phyloP scores from a whole-genome alignment of 441 rosid genomes.

The Arabidopsis lyrata region DNA sequence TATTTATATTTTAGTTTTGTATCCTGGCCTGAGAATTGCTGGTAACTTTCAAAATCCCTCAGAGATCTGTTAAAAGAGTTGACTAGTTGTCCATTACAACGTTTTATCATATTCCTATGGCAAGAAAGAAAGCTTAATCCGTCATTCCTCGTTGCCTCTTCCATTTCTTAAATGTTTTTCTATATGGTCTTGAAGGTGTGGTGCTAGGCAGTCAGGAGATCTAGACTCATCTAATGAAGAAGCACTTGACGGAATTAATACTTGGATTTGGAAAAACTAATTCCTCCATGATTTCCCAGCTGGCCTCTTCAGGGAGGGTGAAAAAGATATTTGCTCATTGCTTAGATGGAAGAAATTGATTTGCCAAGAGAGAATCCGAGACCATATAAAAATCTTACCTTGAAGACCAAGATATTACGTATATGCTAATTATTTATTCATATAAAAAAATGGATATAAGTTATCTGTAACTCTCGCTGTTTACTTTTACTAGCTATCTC shows the following conservation, averaged over 20 bases:
- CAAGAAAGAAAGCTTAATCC: constrained; percentile 11
- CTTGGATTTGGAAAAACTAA: constrained; percentile 98
- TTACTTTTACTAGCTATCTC: too few relatives aligned
- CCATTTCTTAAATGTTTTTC: constrained; percentile 13
- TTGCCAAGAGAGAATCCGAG: too few relatives aligned
- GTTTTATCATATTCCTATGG: background rate
- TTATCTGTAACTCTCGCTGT: too few relatives aligned
- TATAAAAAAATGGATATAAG: too few relatives aligned
- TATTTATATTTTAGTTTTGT: constrained; percentile 6
- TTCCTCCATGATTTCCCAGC: constrained; percentile 93
- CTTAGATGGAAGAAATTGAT: constrained; percentile 89
- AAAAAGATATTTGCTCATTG: constrained; percentile 97
- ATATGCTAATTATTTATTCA: too few relatives aligned
- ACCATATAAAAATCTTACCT: too few relatives aligned
- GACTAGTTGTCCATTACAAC: constrained; percentile 6
- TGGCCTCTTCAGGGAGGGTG: constrained; percentile 86
- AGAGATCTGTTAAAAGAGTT: background rate
- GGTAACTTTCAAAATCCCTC: background rate
- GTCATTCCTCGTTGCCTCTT: constrained; percentile 27
- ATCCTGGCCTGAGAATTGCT: background rate
- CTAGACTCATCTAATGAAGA: constrained; percentile 77
- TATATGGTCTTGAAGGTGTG: constrained; percentile 65
- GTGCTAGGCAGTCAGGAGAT: constrained; percentile 87
- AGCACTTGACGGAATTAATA: constrained; percentile 97
- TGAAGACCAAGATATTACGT: too few relatives aligned